phyloP scores from a whole-genome alignment of 768 basidiomycete genomes.

The Artomyces pyxidatus region DNA sequence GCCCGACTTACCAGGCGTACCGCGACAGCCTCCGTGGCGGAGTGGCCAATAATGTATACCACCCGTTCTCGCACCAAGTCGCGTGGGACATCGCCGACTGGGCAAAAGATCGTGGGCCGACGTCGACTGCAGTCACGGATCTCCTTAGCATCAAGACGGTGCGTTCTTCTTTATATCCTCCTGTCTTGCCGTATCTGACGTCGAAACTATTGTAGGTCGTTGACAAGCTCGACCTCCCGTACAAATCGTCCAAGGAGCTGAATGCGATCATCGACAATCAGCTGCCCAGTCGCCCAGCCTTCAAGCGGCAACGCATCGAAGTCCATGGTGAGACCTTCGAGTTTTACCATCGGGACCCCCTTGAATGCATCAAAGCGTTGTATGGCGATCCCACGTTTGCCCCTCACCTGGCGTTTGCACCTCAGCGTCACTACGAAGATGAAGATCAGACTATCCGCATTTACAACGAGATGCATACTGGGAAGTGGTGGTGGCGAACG shows the following conservation, averaged over 20 bases:
- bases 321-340: neutral
- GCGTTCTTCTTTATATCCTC: neutral
- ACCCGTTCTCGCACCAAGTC: neutral
- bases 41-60: no score
- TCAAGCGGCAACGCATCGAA: neutral
- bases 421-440: neutral
- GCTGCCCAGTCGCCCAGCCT: neutral
- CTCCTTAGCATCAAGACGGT: neutral
- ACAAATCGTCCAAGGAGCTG: neutral
- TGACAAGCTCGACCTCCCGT: neutral
- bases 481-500: constrained; percentile 20
- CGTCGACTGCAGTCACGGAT: neutral
- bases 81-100: neutral
- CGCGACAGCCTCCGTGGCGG: no score
- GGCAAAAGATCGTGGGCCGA: neutral
- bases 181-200: neutral
- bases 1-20: no score
- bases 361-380: neutral
- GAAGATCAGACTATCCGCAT: neutral
- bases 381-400: neutral
- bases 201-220: neutral
- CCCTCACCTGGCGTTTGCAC: neutral
- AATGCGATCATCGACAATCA: neutral
- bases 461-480: constrained; percentile 17
- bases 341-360: neutral